Percentiles rank a stretch among this genome's conserved stretches.
Conservation (phyloP, 176 grass and related monocot genomes). For the Oryza punctata region DNA sequence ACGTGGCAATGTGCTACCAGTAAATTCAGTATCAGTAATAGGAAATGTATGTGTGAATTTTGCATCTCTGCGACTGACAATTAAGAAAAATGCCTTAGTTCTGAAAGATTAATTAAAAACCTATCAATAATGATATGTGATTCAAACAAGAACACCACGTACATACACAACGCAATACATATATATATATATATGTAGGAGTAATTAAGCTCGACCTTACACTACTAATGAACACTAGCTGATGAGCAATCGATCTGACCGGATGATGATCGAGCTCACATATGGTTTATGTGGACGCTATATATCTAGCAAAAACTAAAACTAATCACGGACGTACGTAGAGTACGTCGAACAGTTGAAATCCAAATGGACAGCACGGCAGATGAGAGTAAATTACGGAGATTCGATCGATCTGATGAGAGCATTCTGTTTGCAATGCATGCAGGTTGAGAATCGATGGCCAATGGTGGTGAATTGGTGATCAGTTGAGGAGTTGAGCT, state of each 20-base stretch:
- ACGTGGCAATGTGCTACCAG: neutral
- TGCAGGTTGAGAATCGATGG: too few relatives aligned
- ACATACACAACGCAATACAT: neutral
- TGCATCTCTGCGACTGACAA: neutral
- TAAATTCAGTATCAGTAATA: neutral
- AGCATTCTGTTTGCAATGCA: too few relatives aligned
- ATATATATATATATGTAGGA: neutral
- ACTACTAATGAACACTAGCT: too few relatives aligned
- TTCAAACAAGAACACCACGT: neutral
- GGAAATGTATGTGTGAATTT: neutral
- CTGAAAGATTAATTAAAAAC: neutral
- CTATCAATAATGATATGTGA: neutral
- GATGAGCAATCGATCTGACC: neutral
- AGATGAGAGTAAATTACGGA: too few relatives aligned
- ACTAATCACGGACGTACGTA: too few relatives aligned
- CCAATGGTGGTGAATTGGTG: too few relatives aligned
- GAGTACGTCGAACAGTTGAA: too few relatives aligned
- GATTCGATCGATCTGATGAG: too few relatives aligned
- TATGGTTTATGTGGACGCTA: neutral
- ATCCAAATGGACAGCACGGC: too few relatives aligned
- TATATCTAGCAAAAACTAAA: neutral
- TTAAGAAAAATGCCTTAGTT: neutral
- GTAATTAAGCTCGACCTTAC: too few relatives aligned
- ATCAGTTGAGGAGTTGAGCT: slow-evolving; percentile 21
- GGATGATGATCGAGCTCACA: neutral